phyloP scores from a whole-genome alignment of 2,329 filamentous ascomycete species.

The Lasiodiplodia gonubiensis region DNA sequence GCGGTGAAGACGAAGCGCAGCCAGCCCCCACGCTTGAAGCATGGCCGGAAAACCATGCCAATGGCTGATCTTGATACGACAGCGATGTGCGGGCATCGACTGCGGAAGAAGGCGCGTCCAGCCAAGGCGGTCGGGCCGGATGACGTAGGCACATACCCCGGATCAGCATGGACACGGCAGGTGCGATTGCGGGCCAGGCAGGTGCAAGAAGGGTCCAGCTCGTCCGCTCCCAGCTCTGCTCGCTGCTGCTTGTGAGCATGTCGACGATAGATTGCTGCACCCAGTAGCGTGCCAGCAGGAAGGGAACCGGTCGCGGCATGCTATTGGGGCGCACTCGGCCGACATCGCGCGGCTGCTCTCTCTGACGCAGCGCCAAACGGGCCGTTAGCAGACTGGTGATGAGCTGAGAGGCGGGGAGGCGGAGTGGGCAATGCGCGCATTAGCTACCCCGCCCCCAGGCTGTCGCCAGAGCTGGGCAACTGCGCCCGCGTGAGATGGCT shows the following conservation, averaged over 20 bases:
- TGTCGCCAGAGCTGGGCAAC: background rate
- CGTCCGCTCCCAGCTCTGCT: background rate
- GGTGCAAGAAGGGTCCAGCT: background rate
- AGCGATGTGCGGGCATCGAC: background rate
- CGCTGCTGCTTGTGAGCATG: background rate
- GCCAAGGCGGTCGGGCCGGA: background rate
- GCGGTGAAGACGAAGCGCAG: background rate
- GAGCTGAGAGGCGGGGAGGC: slow-evolving; percentile 16
- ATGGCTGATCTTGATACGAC: background rate
- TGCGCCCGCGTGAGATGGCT: slow-evolving; percentile 21
- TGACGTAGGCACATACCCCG: slow-evolving; percentile 20
- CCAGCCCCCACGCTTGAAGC: background rate
- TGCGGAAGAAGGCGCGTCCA: background rate
- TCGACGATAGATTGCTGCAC: background rate
- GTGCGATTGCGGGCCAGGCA: background rate
- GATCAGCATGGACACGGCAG: slow-evolving; percentile 15
- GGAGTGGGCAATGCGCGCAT: background rate
- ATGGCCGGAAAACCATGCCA: background rate
- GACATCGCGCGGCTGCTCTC: slow-evolving; percentile 16
- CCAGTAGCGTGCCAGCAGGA: background rate
- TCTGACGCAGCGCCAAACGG: slow-evolving; percentile 13
- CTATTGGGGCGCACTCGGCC: background rate
- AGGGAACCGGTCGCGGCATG: background rate
- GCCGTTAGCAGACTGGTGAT: background rate
- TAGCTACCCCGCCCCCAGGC: slow-evolving; percentile 16